Percentiles rank a stretch among this genome's conserved stretches.
phyloP scores from a whole-genome alignment of 2,329 filamentous ascomycete genomes.

The Cercospora sesami region DNA sequence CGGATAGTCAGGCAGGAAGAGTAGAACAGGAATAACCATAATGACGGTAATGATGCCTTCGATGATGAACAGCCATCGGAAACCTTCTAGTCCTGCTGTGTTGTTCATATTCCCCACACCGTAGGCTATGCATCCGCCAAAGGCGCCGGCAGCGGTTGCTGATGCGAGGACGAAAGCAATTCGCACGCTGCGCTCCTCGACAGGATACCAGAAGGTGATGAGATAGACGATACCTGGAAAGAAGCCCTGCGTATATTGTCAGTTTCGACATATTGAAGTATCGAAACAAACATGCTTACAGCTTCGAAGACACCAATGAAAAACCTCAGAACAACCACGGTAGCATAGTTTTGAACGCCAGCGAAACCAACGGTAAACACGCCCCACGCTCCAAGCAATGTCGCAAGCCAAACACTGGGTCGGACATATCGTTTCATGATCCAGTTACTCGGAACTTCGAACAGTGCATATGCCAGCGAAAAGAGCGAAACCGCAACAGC shows the following conservation, averaged over 20 bases:
- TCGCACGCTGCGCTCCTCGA: slow-evolving; percentile 58
- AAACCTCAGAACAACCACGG: slow-evolving; percentile 40
- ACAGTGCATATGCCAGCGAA: slow-evolving; percentile 37
- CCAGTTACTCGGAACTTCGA: slow-evolving; percentile 42
- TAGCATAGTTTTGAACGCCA: slow-evolving; percentile 39
- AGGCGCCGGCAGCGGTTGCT: slow-evolving; percentile 57
- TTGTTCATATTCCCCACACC: slow-evolving; percentile 61
- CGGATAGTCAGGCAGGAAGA: slow-evolving; percentile 37
- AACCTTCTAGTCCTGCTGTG: slow-evolving; percentile 43
- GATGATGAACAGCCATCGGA: slow-evolving; percentile 46
- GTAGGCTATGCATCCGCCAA: slow-evolving; percentile 58
- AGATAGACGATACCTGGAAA: slow-evolving; percentile 36
- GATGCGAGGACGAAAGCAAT: slow-evolving; percentile 57
- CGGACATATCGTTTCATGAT: slow-evolving; percentile 43
- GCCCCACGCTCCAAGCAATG: slow-evolving; percentile 44
- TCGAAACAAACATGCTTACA: neutral
- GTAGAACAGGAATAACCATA: slow-evolving; percentile 31
- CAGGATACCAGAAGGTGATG: slow-evolving; percentile 55
- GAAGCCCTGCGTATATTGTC: slow-evolving; percentile 33
- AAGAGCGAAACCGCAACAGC: slow-evolving; percentile 44
- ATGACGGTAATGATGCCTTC: slow-evolving; percentile 33
- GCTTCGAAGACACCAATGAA: slow-evolving; percentile 45
- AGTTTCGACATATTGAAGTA: neutral
- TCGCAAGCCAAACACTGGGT: slow-evolving; percentile 43
- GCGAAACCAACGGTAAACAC: slow-evolving; percentile 43